These are phyloP conservation scores for Penicillium digitatum DNA, from an alignment of 2,329 filamentous ascomycete species.

Conservation along the genomic window DNA sequence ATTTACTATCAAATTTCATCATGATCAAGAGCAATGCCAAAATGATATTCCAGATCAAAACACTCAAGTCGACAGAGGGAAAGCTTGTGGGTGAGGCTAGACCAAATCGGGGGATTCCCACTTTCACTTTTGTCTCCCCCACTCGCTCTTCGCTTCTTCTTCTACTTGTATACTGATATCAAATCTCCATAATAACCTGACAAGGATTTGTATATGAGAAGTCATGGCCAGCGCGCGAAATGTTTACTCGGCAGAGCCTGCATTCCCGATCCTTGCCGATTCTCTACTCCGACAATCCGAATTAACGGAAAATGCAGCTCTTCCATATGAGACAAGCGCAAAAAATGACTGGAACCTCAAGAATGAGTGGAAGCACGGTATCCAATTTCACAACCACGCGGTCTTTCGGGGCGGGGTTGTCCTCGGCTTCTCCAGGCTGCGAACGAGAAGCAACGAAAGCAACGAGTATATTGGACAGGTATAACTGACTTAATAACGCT, in stretches of 20 bases:
- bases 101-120: background rate
- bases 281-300: conserved; percentile 21
- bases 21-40: background rate
- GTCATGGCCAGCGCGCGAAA: conserved; percentile 17
- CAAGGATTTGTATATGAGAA: background rate
- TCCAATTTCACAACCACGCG: conserved; percentile 7
- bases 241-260: conserved; percentile 30
- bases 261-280: conserved; percentile 32
- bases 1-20: background rate
- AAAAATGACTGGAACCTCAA: conserved; percentile 27
- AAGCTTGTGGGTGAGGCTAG: background rate
- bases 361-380: conserved; percentile 22
- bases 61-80: background rate
- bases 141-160: background rate
- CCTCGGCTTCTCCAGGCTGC: conserved; percentile 33
- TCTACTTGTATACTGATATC: background rate
- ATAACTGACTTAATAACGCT: background rate
- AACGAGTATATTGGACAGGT: conserved; percentile 34
- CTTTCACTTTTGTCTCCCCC: background rate
- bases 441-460: conserved; percentile 18
- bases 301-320: background rate
- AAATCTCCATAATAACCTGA: background rate
- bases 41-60: background rate
- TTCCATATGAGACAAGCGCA: background rate
- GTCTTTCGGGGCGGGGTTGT: conserved; percentile 31